Conservation (phyloP, 768 basidiomycete genomes). For the Lentinula detonsa region DNA sequence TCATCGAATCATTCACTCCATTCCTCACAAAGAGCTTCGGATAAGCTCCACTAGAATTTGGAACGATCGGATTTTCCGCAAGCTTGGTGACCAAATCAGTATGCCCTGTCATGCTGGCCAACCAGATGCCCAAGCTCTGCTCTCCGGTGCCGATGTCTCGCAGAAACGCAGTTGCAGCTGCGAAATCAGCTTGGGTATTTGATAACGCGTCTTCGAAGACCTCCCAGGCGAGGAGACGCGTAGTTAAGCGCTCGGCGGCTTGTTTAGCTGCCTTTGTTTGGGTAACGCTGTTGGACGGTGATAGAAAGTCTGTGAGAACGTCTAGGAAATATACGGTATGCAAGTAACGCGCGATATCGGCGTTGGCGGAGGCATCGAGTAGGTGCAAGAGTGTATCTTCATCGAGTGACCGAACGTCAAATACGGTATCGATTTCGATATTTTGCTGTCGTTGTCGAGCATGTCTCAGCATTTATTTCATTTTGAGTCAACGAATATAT, state of each 20-base stretch:
- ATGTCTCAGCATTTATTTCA: neutral
- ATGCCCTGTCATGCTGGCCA: conserved; percentile 63
- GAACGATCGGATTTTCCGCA: conserved; percentile 30
- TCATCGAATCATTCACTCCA: conserved; percentile 1
- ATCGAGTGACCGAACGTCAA: conserved; percentile 47
- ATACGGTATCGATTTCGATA: conserved; percentile 49
- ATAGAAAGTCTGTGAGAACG: conserved; percentile 31
- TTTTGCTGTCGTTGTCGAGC: conserved; percentile 35
- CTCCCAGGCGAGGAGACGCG: conserved; percentile 53
- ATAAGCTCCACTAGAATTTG: conserved; percentile 18
- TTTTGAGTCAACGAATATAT: neutral
- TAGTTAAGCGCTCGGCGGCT: conserved; percentile 39
- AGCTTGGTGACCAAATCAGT: conserved; percentile 43
- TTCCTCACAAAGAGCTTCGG: conserved; percentile 34
- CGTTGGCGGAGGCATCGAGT: conserved; percentile 60
- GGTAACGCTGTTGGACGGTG: conserved; percentile 29
- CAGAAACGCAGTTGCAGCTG: conserved; percentile 41
- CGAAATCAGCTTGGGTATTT: conserved; percentile 47
- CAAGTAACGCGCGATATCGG: conserved; percentile 54
- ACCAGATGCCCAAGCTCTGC: conserved; percentile 65
- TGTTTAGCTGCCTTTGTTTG: conserved; percentile 37
- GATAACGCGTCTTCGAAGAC: conserved; percentile 56
- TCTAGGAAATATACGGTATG: conserved; percentile 35
- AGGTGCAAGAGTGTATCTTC: conserved; percentile 50
- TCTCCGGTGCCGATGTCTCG: conserved; percentile 62